phyloP scores from a whole-genome alignment of 2,329 filamentous ascomycete genomes.

The Pleomassaria siparia region DNA sequence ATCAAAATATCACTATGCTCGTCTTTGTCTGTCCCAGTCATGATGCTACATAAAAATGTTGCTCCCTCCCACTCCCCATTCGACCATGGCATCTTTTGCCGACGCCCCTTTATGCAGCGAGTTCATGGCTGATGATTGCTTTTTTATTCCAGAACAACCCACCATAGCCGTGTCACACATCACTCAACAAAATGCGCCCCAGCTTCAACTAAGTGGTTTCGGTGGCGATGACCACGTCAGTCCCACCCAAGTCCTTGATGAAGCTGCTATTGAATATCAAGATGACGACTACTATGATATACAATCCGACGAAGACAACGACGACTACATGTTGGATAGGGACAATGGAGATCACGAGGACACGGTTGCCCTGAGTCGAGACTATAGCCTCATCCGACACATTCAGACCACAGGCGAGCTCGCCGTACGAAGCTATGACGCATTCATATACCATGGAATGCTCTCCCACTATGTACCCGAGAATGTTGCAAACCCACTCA shows the following conservation, averaged over 20 bases:
- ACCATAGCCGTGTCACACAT: conserved; percentile 15
- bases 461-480: conserved; percentile 50
- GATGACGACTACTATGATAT: conserved; percentile 56
- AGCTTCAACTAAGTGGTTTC: conserved; percentile 30
- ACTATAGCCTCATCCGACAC: conserved; percentile 41
- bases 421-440: conserved; percentile 46
- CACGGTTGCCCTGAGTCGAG: conserved; percentile 25
- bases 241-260: conserved; percentile 39
- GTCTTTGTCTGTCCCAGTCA: conserved; percentile 1
- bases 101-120: neutral
- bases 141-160: conserved; percentile 25
- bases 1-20: conserved; percentile 14
- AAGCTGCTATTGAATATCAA: conserved; percentile 46
- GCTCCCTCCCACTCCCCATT: conserved; percentile 1
- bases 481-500: conserved; percentile 64
- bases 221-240: conserved; percentile 45
- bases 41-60: conserved; percentile 3
- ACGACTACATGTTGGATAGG: conserved; percentile 29
- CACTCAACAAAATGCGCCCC: conserved; percentile 16
- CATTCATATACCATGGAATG: conserved; percentile 51
- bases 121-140: conserved; percentile 23
- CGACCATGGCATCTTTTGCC: neutral
- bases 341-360: conserved; percentile 25
- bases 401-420: conserved; percentile 41
- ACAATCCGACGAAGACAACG: conserved; percentile 48